A percentile compares a stretch with the other conserved stretches of the same genome.
Evolutionary conservation across 441 rosid species (phyloP).

Genomic region (Gossypium davidsonii): DNA sequence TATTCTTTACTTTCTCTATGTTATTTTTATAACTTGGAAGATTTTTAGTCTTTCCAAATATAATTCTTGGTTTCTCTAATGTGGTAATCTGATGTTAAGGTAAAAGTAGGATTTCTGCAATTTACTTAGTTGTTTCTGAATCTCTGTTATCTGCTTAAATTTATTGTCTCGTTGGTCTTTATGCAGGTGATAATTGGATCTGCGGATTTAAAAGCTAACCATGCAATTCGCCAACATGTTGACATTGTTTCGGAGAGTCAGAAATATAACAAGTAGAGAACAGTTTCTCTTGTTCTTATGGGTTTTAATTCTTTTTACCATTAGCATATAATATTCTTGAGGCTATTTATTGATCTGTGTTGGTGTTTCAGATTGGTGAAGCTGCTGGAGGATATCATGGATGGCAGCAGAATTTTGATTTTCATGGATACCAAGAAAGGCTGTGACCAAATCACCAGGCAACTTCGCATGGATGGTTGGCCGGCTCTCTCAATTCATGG

Average conservation of each 20-base stretch:
- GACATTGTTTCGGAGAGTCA: slow-evolving; percentile 85
- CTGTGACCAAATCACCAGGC: slow-evolving; percentile 92
- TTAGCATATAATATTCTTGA: not conserved
- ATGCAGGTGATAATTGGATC: slow-evolving; percentile 85
- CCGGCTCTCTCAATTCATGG: slow-evolving; percentile 97
- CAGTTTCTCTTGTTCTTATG: slow-evolving; percentile 6
- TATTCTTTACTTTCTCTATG: not conserved
- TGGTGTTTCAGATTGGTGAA: slow-evolving; percentile 60
- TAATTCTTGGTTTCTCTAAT: not conserved
- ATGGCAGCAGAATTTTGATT: slow-evolving; percentile 87
- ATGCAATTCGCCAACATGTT: slow-evolving; percentile 79
- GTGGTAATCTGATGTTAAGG: not conserved
- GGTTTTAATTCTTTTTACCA: not conserved
- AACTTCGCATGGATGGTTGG: slow-evolving; percentile 99
- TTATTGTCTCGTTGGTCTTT: not conserved
- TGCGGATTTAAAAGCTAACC: slow-evolving; percentile 85
- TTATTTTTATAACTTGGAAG: not conserved
- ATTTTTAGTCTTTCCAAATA: slow-evolving; percentile 2
- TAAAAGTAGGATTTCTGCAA: not conserved
- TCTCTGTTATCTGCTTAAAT: slow-evolving; percentile 7
- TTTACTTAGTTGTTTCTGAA: not conserved
- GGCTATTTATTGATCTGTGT: slow-evolving; percentile 1
- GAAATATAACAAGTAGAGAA: slow-evolving; percentile 78
- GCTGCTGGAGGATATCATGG: slow-evolving; percentile 96
- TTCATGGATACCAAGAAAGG: slow-evolving; percentile 96